phyloP scores from a whole-genome alignment of 192 early-diverging fungal genomes.

The Rhizoclosmatium globosum region DNA sequence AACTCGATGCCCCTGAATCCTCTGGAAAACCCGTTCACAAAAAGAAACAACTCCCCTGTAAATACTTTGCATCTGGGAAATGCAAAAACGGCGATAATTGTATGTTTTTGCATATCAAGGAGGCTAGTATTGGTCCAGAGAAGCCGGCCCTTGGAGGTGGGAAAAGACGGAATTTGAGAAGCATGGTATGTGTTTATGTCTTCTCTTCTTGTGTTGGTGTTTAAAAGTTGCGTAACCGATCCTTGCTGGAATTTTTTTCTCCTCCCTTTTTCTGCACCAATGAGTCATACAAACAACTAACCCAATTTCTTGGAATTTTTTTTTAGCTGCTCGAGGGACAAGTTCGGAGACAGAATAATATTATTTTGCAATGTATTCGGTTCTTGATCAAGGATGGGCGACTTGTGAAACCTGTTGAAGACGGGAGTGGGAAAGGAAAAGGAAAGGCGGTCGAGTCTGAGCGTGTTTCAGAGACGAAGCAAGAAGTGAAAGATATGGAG shows the following conservation, averaged over 20 bases:
- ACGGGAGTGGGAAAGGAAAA: background rate
- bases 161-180: slow-evolving; percentile 30
- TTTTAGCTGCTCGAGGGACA: slow-evolving; percentile 61
- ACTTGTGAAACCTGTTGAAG: background rate
- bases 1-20: slow-evolving; percentile 44
- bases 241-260: slow-evolving; percentile 11
- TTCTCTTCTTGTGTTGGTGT: slow-evolving; percentile 1
- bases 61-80: slow-evolving; percentile 46
- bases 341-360: slow-evolving; percentile 66
- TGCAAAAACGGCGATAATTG: slow-evolving; percentile 52
- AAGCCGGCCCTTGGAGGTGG: slow-evolving; percentile 33
- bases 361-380: slow-evolving; percentile 69
- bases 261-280: slow-evolving; percentile 6
- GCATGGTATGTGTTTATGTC: slow-evolving; percentile 13
- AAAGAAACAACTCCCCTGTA: slow-evolving; percentile 48
- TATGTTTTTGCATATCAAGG: slow-evolving; percentile 45
- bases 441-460: slow-evolving; percentile 40
- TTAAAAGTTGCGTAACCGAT: slow-evolving; percentile 1
- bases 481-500: background rate
- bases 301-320: slow-evolving; percentile 10
- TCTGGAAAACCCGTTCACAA: slow-evolving; percentile 15
- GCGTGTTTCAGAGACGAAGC: background rate
- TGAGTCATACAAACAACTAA: background rate
- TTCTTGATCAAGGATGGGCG: slow-evolving; percentile 64
- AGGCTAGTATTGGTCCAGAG: slow-evolving; percentile 15